Evolutionary conservation across 495 filamentous ascomycete species (phyloP).

Genomic region (Filosporella fistucella): DNA sequence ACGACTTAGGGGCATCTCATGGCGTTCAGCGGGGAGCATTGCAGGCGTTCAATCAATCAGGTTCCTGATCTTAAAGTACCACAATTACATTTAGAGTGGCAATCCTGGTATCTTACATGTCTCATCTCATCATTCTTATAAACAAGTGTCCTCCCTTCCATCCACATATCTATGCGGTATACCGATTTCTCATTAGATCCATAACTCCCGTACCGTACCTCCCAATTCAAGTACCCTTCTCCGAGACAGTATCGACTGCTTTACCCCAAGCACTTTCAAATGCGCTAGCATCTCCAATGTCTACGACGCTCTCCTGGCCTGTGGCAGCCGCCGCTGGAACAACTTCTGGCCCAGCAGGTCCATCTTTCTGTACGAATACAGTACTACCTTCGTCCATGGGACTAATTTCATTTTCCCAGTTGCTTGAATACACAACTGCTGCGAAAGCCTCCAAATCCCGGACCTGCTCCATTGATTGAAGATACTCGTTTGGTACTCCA

Average conservation of each 20-base stretch:
- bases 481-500: conserved; percentile 83
- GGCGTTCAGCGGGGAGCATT: conserved; percentile 7
- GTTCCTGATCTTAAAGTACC: background rate
- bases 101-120: conserved; percentile 18
- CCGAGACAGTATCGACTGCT: conserved; percentile 34
- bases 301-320: conserved; percentile 36
- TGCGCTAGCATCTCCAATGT: conserved; percentile 40
- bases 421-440: conserved; percentile 89
- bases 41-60: conserved; percentile 11
- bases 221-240: conserved; percentile 10
- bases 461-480: conserved; percentile 76
- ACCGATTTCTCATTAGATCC: background rate
- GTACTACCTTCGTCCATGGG: conserved; percentile 31
- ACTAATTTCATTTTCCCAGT: conserved; percentile 73
- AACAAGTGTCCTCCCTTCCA: background rate
- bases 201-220: background rate
- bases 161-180: background rate
- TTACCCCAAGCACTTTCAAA: conserved; percentile 67
- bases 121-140: conserved; percentile 1
- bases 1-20: background rate
- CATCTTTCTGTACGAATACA: conserved; percentile 26
- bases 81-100: conserved; percentile 2
- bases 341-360: conserved; percentile 11
- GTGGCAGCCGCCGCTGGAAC: conserved; percentile 1
- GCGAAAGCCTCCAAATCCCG: conserved; percentile 90